Percentiles rank a stretch among this genome's conserved stretches.
phyloP scores from a whole-genome alignment of 129 eudicot species.

The Artemisia tridentata region DNA sequence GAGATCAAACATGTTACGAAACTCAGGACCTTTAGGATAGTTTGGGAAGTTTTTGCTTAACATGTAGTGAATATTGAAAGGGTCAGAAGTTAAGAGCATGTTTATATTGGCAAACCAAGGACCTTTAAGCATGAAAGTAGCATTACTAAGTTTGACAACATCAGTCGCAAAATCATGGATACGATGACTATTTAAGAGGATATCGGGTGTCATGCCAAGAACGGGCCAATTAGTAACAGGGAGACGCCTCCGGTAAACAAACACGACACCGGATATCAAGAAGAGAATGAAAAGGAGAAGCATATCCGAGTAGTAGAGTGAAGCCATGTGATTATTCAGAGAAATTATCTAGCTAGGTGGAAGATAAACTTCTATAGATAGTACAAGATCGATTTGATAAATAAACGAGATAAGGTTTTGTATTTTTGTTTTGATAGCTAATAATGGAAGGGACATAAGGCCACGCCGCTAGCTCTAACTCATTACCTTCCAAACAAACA shows the following conservation, averaged over 20 bases:
- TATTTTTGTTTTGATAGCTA: neutral
- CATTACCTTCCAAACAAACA: too few species aligned
- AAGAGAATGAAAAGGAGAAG: slow-evolving; percentile 6
- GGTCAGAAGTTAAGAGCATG: slow-evolving; percentile 42
- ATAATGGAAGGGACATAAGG: too few species aligned
- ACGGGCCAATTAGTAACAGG: slow-evolving; percentile 48
- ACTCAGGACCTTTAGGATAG: neutral
- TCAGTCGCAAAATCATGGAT: slow-evolving; percentile 40
- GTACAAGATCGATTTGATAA: neutral
- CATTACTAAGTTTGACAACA: slow-evolving; percentile 14
- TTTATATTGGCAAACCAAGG: slow-evolving; percentile 48
- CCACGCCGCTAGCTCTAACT: too few species aligned
- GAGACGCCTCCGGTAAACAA: neutral
- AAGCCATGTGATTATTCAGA: slow-evolving; percentile 11
- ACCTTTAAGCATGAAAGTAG: slow-evolving; percentile 41
- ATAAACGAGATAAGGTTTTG: neutral
- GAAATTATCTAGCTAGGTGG: too few species aligned
- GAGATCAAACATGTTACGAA: slow-evolving; percentile 40
- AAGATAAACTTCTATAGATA: too few species aligned
- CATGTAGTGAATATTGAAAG: slow-evolving; percentile 49
- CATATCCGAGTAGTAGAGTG: neutral
- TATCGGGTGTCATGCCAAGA: slow-evolving; percentile 40
- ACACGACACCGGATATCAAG: neutral
- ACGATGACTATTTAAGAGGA: slow-evolving; percentile 37
- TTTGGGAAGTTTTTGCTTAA: slow-evolving; percentile 8